Conservation (phyloP, 2,329 filamentous ascomycete genomes). For the Lachnellula arida region DNA sequence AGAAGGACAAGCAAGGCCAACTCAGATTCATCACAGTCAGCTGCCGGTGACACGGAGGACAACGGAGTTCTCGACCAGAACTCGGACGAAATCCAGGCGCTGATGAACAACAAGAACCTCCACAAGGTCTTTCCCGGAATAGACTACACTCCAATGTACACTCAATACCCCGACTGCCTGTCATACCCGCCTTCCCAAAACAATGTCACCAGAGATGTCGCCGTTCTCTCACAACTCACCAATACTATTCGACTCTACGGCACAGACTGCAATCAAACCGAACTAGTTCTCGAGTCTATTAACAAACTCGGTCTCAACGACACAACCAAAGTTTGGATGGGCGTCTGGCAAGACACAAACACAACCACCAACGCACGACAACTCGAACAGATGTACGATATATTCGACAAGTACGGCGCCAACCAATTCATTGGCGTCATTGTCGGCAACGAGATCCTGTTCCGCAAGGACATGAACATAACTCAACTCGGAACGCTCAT, state of each 20-base stretch:
- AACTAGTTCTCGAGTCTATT: constrained; percentile 86
- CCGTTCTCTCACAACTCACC: constrained; percentile 84
- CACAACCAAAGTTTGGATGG: constrained; percentile 83
- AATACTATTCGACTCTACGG: constrained; percentile 87
- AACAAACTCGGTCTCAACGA: constrained; percentile 65
- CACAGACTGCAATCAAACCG: constrained; percentile 95
- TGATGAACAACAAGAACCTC: constrained; percentile 75
- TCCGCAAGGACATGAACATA: constrained; percentile 69
- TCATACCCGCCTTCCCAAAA: constrained; percentile 79
- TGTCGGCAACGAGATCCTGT: constrained; percentile 73
- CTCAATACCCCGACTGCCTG: constrained; percentile 83
- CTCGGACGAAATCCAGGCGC: constrained; percentile 71
- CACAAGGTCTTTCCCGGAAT: constrained; percentile 95
- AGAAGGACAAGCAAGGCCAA: constrained; percentile 9
- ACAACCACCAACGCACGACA: constrained; percentile 79
- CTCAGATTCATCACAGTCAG: constrained; percentile 40
- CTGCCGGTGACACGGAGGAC: constrained; percentile 51
- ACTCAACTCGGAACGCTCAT: constrained; percentile 61
- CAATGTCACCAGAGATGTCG: constrained; percentile 87
- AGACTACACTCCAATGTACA: constrained; percentile 89
- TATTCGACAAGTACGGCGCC: constrained; percentile 65
- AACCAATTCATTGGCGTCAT: constrained; percentile 77
- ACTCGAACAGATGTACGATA: constrained; percentile 75
- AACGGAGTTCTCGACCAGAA: constrained; percentile 71
- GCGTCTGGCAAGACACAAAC: constrained; percentile 88